A percentile compares a stretch with the other conserved stretches of the same genome.
phyloP scores from a whole-genome alignment of 164 flowering plant species.

The Berberis thunbergii region DNA sequence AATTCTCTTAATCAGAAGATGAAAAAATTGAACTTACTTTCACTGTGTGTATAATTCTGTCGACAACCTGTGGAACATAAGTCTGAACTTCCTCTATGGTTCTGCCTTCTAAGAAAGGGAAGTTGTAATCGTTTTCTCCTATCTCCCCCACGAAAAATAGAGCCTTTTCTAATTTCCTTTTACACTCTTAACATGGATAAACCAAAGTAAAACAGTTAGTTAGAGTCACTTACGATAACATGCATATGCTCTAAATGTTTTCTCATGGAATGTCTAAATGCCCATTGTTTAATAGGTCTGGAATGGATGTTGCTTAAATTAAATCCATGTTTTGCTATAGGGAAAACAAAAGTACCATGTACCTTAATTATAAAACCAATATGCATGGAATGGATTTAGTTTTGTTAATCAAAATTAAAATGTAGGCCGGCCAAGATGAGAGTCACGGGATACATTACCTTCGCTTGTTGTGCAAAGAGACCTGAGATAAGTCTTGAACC shows the following conservation, averaged over 20 bases:
- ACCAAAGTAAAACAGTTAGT: background rate
- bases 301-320: too few relatives aligned
- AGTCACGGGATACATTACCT: background rate
- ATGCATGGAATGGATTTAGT: too few relatives aligned
- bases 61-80: conserved; percentile 18
- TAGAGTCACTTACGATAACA: background rate
- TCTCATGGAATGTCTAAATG: background rate
- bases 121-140: background rate
- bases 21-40: conserved; percentile 11
- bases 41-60: conserved; percentile 13
- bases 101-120: conserved; percentile 8
- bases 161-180: background rate
- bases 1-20: background rate
- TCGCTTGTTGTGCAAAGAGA: background rate
- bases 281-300: too few relatives aligned
- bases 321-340: too few relatives aligned
- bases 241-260: background rate
- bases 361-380: too few relatives aligned
- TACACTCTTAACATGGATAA: background rate
- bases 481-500: background rate
- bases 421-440: too few relatives aligned
- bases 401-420: too few relatives aligned
- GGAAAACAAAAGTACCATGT: too few relatives aligned
- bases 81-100: conserved; percentile 8
- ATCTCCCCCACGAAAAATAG: background rate